A percentile compares a stretch with the other conserved stretches of the same genome.
phyloP scores from a whole-genome alignment of 371 early-diverging fungal species.

The Actinomucor elegans region DNA sequence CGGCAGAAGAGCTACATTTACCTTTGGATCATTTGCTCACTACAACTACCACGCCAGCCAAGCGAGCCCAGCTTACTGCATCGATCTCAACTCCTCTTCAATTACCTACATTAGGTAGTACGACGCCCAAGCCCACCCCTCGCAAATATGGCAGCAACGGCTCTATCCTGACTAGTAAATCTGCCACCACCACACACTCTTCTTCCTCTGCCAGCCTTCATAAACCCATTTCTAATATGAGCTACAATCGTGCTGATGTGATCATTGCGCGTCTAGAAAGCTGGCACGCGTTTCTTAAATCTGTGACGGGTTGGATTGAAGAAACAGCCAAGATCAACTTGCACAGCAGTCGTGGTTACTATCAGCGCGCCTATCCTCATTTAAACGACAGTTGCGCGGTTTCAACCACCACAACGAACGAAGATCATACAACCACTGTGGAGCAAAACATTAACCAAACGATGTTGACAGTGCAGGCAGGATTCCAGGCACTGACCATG shows the following conservation, averaged over 20 bases:
- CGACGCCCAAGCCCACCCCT: neutral
- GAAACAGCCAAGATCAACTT: conserved; percentile 29
- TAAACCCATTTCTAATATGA: neutral
- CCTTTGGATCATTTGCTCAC: neutral
- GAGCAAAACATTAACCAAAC: conserved; percentile 10
- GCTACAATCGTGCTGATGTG: conserved; percentile 33
- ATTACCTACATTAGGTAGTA: neutral
- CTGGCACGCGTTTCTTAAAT: conserved; percentile 32
- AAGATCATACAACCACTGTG: neutral
- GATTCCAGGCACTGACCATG: conserved; percentile 26
- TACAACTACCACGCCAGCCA: neutral
- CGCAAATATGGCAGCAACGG: conserved; percentile 14
- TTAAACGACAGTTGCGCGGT: conserved; percentile 12
- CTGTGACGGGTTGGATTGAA: conserved; percentile 32
- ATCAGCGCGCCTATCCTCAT: conserved; percentile 24
- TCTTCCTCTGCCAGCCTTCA: neutral
- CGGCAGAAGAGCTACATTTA: neutral
- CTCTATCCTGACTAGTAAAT: conserved; percentile 1
- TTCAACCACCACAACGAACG: neutral
- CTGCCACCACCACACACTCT: neutral
- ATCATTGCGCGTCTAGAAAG: conserved; percentile 30
- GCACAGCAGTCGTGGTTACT: conserved; percentile 31
- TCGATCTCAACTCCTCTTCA: conserved; percentile 17
- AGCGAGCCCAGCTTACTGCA: neutral
- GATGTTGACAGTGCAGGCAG: conserved; percentile 23